Base-by-base conservation (phyloP, 768 basidiomycete species). In the Daedaleopsis nitida region DNA sequence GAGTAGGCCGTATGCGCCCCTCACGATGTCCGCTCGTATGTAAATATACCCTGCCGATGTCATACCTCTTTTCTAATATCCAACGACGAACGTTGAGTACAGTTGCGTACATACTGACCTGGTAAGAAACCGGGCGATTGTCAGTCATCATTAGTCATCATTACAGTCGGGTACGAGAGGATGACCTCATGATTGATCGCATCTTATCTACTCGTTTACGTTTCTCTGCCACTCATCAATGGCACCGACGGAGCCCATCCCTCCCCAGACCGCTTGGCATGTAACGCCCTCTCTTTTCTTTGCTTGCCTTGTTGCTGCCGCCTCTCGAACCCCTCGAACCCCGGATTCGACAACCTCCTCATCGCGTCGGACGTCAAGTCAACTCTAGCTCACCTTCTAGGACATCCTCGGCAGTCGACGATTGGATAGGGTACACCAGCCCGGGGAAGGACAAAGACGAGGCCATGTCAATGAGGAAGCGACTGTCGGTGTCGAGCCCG, bases 381-480 rank as follows among this genome's bases (percentile, higher is more conserved):
- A n/a, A n/a, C n/a, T n/a, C n/a, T n/a, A n/a, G n/a, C n/a, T n/a
- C n/a, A n/a, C n/a, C n/a, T n/a, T n/a, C n/a, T n/a, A n/a, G n/a
- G n/a, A n/a, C n/a, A n/a, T n/a, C n/a, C n/a, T n/a, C n/a, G n/a
- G n/a, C n/a, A n/a, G n/a, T n/a, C n/a, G n/a, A n/a, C n/a, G n/a
- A n/a, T n/a, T n/a, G n/a, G n/a, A n/a, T n/a, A n/a, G n/a, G n/a
- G n/a, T n/a, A n/a, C n/a, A n/a, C n/a, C n/a, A n/a, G n/a, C n/a
- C n/a, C n/a, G n/a, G n/a, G n/a, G n/a, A 7, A 14, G 17, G 12
- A 23, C 14, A 10, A 19, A 52, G 9, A 45, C 23, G 14, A 45
- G 27, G 7, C 45, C 5, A 73, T 74, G 72, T 63, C 72, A n/a
- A 63, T 63, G 32, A 68, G 72, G 60, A 74, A 70, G 62, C 65